These are phyloP conservation scores for Microcera coccophila DNA, from an alignment of 2,329 filamentous ascomycete species.

Conservation along the genomic window DNA sequence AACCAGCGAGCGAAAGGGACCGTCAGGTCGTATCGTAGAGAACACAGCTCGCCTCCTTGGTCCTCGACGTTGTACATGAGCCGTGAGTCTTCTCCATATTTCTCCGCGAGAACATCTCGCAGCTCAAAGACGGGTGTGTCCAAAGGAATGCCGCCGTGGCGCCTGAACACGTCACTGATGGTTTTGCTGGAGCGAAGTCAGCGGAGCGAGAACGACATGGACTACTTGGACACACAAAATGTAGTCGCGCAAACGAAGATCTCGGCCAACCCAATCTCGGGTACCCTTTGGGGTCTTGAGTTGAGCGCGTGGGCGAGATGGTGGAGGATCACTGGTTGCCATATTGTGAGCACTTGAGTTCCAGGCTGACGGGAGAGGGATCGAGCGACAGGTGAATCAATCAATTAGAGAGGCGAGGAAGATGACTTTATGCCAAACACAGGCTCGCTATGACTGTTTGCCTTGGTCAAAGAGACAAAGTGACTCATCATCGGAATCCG, in stretches of 20 bases:
- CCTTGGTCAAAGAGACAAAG: too few species aligned
- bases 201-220: slow-evolving; percentile 73
- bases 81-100: slow-evolving; percentile 90
- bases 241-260: neutral
- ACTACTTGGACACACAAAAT: slow-evolving; percentile 47
- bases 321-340: too few species aligned
- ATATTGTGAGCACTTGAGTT: too few species aligned
- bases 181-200: slow-evolving; percentile 75
- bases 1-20: neutral
- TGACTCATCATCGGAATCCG: too few species aligned
- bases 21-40: neutral
- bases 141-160: slow-evolving; percentile 73
- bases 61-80: slow-evolving; percentile 87
- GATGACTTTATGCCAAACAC: too few species aligned
- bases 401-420: too few species aligned
- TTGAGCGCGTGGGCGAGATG: too few species aligned
- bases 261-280: slow-evolving; percentile 61
- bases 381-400: too few species aligned
- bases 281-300: slow-evolving; percentile 91
- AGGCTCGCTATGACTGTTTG: too few species aligned
- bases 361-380: too few species aligned
- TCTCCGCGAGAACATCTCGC: slow-evolving; percentile 79
- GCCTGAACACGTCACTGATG: slow-evolving; percentile 77
- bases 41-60: slow-evolving; percentile 59
- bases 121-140: slow-evolving; percentile 84